A percentile compares a stretch with the other conserved stretches of the same genome.
Evolutionary conservation across 495 filamentous ascomycete species (phyloP).

Genomic region (Penicillium cosmopolitanum): DNA sequence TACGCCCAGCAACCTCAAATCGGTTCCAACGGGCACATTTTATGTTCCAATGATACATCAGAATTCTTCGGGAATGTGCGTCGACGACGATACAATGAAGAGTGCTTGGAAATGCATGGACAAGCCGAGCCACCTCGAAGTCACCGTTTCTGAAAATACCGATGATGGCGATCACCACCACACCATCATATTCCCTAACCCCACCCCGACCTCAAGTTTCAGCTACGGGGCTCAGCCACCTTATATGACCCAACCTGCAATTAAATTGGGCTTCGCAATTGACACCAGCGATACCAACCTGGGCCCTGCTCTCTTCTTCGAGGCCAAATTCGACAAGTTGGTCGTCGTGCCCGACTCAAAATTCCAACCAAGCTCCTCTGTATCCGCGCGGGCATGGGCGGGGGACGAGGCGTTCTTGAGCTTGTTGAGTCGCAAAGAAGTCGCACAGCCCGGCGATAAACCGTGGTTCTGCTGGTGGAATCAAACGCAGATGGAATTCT

Average conservation of each 20-base stretch:
- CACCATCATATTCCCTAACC: constrained; percentile 33
- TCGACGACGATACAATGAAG: constrained; percentile 60
- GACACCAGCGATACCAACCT: constrained; percentile 63
- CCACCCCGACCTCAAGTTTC: constrained; percentile 43
- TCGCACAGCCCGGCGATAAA: constrained; percentile 62
- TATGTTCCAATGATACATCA: constrained; percentile 60
- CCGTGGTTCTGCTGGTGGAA: constrained; percentile 94
- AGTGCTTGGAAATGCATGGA: constrained; percentile 71
- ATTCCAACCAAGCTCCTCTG: constrained; percentile 37
- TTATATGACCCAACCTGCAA: constrained; percentile 43
- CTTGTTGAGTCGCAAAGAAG: constrained; percentile 42
- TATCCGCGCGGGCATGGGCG: constrained; percentile 34
- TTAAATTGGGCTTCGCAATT: constrained; percentile 61
- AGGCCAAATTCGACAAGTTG: constrained; percentile 74
- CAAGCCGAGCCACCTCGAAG: constrained; percentile 38
- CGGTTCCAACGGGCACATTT: constrained; percentile 68
- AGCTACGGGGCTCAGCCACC: constrained; percentile 79
- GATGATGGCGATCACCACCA: constrained; percentile 24
- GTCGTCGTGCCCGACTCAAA: constrained; percentile 68
- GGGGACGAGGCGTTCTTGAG: constrained; percentile 28
- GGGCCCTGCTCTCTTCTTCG: constrained; percentile 79
- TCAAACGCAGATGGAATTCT: constrained; percentile 75
- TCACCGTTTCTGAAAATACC: constrained; percentile 35
- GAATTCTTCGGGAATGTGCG: constrained; percentile 66
- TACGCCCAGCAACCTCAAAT: constrained; percentile 58